Conservation (phyloP, 441 rosid genomes). For the Erodium texanum region DNA sequence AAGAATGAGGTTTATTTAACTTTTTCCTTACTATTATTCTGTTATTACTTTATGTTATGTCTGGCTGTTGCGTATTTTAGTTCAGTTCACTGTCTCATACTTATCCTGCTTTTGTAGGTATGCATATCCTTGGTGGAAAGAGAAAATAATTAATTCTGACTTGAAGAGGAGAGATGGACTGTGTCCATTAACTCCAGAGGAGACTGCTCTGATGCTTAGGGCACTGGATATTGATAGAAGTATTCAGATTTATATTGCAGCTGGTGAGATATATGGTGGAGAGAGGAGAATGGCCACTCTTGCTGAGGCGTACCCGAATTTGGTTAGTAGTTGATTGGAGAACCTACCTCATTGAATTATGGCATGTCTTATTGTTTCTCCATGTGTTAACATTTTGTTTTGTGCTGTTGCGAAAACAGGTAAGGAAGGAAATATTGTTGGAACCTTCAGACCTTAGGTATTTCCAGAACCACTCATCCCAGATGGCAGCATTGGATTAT, state of each 20-base stretch:
- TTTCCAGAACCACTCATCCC: conserved; percentile 89
- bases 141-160: conserved; percentile 76
- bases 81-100: neutral
- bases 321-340: conserved; percentile 42
- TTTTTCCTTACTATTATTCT: no score
- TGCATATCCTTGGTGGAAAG: conserved; percentile 98
- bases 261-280: conserved; percentile 90
- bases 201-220: conserved; percentile 70
- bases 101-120: conserved; percentile 42
- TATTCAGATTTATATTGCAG: conserved; percentile 78
- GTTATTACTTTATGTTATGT: no score
- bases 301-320: conserved; percentile 54
- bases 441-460: conserved; percentile 63
- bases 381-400: conserved; percentile 3
- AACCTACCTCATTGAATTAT: conserved; percentile 7
- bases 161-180: conserved; percentile 81
- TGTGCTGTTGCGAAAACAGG: conserved; percentile 37
- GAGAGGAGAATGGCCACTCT: conserved; percentile 65
- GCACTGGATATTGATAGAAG: conserved; percentile 66
- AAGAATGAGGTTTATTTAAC: conserved; percentile 63
- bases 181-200: conserved; percentile 92
- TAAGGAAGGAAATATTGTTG: conserved; percentile 74
- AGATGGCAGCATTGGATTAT: conserved; percentile 91
- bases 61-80: no score
- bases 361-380: conserved; percentile 2